Evolutionary conservation across 352 stramenopile species (phyloP).

Genomic region (Elongisporangium prolatum): DNA sequence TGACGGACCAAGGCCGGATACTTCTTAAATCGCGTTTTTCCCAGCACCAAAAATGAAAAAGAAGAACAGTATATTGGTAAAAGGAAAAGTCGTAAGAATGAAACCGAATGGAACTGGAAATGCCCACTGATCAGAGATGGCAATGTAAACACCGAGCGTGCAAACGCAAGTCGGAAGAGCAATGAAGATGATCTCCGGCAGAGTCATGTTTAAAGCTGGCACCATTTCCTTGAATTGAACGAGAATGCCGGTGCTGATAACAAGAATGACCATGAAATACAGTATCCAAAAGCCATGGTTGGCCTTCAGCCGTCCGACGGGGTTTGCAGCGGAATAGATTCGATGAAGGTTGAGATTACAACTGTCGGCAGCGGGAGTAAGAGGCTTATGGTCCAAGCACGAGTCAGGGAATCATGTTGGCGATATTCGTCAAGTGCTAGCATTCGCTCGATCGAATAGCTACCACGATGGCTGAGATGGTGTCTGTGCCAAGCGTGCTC

Average conservation of each 20-base stretch:
- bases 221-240: not conserved
- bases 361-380: slow-evolving; percentile 11
- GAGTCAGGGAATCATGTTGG: slow-evolving; percentile 4
- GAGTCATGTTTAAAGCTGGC: not conserved
- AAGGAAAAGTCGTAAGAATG: not conserved
- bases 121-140: too few relatives aligned
- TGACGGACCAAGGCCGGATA: not conserved
- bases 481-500: slow-evolving; percentile 15
- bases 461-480: slow-evolving; percentile 25
- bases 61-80: not conserved
- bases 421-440: slow-evolving; percentile 23
- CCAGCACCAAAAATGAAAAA: not conserved
- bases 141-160: too few relatives aligned
- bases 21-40: not conserved
- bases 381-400: slow-evolving; percentile 9
- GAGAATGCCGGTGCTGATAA: not conserved
- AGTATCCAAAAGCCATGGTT: slow-evolving; percentile 22
- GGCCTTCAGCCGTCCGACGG: slow-evolving; percentile 11
- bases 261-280: not conserved
- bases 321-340: slow-evolving; percentile 12
- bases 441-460: slow-evolving; percentile 29
- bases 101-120: slow-evolving; percentile 19
- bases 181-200: not conserved
- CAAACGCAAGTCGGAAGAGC: not conserved
- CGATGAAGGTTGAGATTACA: not conserved